Conservation (phyloP, 371 early-diverging fungal genomes). For the Mortierella polycephala region DNA sequence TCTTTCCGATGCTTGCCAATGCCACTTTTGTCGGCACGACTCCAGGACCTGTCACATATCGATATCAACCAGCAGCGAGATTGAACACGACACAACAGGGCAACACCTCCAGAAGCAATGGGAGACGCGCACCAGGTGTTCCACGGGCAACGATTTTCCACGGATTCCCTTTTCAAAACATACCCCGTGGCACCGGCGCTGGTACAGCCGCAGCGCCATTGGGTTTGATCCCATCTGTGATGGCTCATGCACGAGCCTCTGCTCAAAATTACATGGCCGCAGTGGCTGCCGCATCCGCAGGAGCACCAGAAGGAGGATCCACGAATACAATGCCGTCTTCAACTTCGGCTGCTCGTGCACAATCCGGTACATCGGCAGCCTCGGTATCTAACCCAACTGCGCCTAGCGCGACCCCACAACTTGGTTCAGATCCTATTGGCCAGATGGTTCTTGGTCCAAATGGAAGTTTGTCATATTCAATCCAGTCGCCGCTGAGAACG, state of each 20-base stretch:
- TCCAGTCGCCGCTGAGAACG: constrained; percentile 10
- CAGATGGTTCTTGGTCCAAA: constrained; percentile 39
- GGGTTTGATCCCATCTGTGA: constrained; percentile 32
- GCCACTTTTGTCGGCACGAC: constrained; percentile 40
- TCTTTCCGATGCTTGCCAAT: constrained; percentile 53
- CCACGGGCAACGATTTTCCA: constrained; percentile 9
- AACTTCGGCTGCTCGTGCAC: not conserved
- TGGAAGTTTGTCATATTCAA: constrained; percentile 32
- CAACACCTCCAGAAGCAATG: not conserved
- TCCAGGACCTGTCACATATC: constrained; percentile 31
- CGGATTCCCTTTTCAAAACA: constrained; percentile 12
- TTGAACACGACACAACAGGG: not conserved
- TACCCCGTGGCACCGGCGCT: constrained; percentile 12
- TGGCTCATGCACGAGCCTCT: constrained; percentile 43
- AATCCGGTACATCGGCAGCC: constrained; percentile 5
- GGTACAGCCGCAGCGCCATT: constrained; percentile 9
- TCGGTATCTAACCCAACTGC: not conserved
- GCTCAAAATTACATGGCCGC: constrained; percentile 25
- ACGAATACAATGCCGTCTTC: not conserved
- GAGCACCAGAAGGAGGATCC: not conserved
- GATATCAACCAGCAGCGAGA: constrained; percentile 26
- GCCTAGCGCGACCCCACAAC: not conserved
- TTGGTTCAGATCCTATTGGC: constrained; percentile 18
- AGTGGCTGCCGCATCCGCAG: constrained; percentile 2
- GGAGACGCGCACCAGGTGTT: constrained; percentile 1